Evolutionary conservation across 768 basidiomycete genomes (phyloP).

Genomic region (Hericium rajendrae): DNA sequence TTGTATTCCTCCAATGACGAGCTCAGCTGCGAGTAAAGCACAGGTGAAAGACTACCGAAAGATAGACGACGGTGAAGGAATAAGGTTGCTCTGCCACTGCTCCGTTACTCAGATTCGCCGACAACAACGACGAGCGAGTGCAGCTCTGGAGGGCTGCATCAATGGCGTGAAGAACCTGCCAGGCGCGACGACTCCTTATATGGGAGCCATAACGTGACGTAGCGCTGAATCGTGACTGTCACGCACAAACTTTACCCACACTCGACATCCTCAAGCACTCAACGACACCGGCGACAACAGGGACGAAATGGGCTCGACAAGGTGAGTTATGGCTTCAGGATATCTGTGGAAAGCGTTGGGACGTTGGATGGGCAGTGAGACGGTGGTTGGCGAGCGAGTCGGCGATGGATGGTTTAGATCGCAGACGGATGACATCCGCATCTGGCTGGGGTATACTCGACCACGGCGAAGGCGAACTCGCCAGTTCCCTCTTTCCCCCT

Average conservation of each 20-base stretch:
- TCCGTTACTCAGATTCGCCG: conserved; percentile 49
- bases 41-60: neutral
- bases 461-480: conserved; percentile 4
- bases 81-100: conserved; percentile 40
- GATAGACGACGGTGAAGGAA: conserved; percentile 12
- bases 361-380: conserved; percentile 11
- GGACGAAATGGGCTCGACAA: conserved; percentile 69
- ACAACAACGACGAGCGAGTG: conserved; percentile 33
- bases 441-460: neutral
- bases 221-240: conserved; percentile 4
- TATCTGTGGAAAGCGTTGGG: neutral
- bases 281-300: conserved; percentile 17
- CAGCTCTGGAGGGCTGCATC: conserved; percentile 35
- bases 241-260: conserved; percentile 6
- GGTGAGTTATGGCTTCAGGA: conserved; percentile 36
- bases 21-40: conserved; percentile 11
- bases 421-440: conserved; percentile 8
- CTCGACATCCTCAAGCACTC: neutral
- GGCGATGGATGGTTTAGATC: conserved; percentile 37
- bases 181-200: neutral
- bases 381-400: conserved; percentile 17
- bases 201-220: neutral
- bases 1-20: conserved; percentile 13
- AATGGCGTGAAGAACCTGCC: conserved; percentile 19
- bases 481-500: no score